Evolutionary conservation across 345 rosid species (phyloP), one percentile per base, ranked within the genome.

Genomic region (Brassica nigra): DNA sequence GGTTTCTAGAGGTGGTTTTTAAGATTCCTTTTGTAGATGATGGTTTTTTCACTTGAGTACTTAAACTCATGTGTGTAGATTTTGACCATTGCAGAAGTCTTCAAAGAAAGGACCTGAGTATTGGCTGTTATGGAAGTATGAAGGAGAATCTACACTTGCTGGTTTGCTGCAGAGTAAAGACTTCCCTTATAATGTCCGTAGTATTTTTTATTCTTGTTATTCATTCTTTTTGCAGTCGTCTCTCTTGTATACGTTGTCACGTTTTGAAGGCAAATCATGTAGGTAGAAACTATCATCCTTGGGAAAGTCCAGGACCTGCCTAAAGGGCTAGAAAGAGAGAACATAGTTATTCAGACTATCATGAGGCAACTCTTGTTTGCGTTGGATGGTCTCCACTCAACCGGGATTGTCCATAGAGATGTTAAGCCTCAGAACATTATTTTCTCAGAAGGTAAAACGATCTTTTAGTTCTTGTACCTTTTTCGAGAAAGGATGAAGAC

Each of bases 371-470:
- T 92, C 78, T 81, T 95, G 86, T 92, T 95, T 87, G 98, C 94
- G 52, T 74, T 95, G 86, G 99, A 95, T 80, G 96, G 97, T 64
- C 99, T 95, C 81, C 99, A 93, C 85, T 93, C 98, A 2, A 95
- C 98, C 0, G 99, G 97, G 79, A 95, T 93, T 81, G 96, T 95
- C 34, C 99, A 95, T 71, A 86, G 99, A 74, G 99, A 93, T 79
- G 85, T 95, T 29, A 93, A 95, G 88, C 98, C 97, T 52, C 99
- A 91, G 77, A 95, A 95, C 76, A 66, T 95, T 73, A 95, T 93
- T 69, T 95, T 92, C 82, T 95, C 99, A 6, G 93, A 93, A 91
- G 98, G 99, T 95, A 89, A 74, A 82, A 0, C 63, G 33, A 31
- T 68, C 62, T 65, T 65, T 23, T 65, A 76, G 42, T 66, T 75